Base-by-base conservation (phyloP, 1,284 basidiomycete species). In the Austroboletus niveus region DNA sequence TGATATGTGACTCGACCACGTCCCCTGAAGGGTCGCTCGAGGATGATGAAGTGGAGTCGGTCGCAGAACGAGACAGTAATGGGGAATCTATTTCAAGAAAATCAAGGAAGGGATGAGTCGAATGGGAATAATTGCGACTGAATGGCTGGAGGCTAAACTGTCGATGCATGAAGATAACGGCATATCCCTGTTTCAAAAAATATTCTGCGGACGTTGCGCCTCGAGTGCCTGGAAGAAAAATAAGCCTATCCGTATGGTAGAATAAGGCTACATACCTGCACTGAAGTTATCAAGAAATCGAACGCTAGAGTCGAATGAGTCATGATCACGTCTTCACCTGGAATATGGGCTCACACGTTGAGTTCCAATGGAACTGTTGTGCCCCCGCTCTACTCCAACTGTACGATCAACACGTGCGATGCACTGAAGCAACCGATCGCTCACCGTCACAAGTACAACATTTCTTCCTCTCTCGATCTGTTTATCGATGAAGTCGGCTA, bases 231-330 rank as follows among this genome's bases (percentile, higher is more conserved):
- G 12, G 1, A 4, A 38, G 2, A 27, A 56, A 14, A 9, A 24
- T 46, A 42, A 38, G 11, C 43, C 7, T 6, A 15, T 20, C 24
- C 29, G 24, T 4, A 22, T 4, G 29, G 41, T 5, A 11, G 29
- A 29, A 34, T n/a, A 40, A 20, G 11, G 3, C 2, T 29, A 68
- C 85, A 58, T 49, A 89, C 91, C 95, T 49, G 97, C 97, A 68
- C 94, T 97, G 72, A 98, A 99, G 75, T 99, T 99, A 71, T 99
- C 96, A 30, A 99, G 78, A 72, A 98, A 99, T 47, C 97, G 92
- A 42, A 99, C 96, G 58, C 94, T 98, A 47, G 40, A 44, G 42
- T 55, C 55, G 55, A 47, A 58, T 63, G 41, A 63, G 64, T 48
- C 47, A 48, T 43, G 60, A 67, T 58, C 65, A 52, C 38, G 47